phyloP scores from a whole-genome alignment of 192 early-diverging fungal species.

The Gaertneriomyces sp. region DNA sequence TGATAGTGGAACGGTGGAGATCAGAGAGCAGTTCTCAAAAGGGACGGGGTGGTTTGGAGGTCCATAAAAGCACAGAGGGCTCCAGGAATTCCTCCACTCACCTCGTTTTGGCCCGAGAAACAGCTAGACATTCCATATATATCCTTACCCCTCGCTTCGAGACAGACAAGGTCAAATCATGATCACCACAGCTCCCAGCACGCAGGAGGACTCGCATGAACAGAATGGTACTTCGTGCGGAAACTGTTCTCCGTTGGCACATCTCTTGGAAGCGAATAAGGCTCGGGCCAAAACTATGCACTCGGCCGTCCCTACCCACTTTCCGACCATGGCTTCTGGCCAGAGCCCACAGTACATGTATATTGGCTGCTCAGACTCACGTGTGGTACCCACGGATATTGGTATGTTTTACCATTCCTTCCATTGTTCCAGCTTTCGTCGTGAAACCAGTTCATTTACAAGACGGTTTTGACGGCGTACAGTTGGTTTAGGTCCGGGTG shows the following conservation, averaged over 20 bases:
- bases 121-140: too few species aligned
- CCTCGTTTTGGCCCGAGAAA: too few species aligned
- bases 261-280: constrained; percentile 41
- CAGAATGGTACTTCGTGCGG: neutral
- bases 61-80: too few species aligned
- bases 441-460: too few species aligned
- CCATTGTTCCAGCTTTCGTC: neutral
- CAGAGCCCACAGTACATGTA: constrained; percentile 86
- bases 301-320: constrained; percentile 62
- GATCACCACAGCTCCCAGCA: neutral
- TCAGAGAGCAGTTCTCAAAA: too few species aligned
- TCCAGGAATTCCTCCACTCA: too few species aligned
- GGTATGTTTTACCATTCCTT: constrained; percentile 31
- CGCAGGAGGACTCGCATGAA: neutral
- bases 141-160: too few species aligned
- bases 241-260: constrained; percentile 12
- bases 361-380: constrained; percentile 93
- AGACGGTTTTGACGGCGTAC: neutral
- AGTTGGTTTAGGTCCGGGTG: constrained; percentile 61
- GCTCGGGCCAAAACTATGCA: constrained; percentile 35
- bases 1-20: too few species aligned
- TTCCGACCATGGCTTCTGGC: constrained; percentile 63
- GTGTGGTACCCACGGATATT: constrained; percentile 81
- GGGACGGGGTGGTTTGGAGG: too few species aligned
- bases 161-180: too few species aligned